Evolutionary conservation across 352 stramenopile species (phyloP), one percentile per base, ranked within the genome.

Genomic region (Blastocystis sp.): DNA sequence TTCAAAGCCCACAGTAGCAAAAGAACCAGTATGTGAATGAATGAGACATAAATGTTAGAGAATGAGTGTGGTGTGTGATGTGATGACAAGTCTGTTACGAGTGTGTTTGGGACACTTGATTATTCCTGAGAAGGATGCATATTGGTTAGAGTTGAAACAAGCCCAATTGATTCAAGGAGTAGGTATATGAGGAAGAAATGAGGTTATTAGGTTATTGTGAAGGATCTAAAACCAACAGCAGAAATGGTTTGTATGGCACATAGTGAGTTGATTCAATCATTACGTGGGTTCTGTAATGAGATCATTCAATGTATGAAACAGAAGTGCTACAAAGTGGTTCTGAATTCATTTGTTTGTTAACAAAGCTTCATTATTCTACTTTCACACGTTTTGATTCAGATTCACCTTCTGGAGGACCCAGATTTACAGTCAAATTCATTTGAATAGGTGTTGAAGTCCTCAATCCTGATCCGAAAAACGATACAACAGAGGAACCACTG

Each of bases 391-490:
- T 61, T 12, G 54, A n/a, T 12, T 61, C 54, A 7, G 54, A 61
- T 32, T 61, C 54, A 32, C 12, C 54, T 32, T 61, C 54, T 9
- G 39, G 39, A 12, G 61, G 19, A 39, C 61, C 35, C n/a, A 77
- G n/a, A 24, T 56, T n/a, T 11, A 77, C 56, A 16, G 65, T 29
- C 3, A 77, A 27, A 51, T 56, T 51, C 37, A 77, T 9, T n/a
- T 77, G 51, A 0, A 77, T 14, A 4, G 21, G 21, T 19, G 16
- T 14, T 4, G 29, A 19, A 21, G 65, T 42, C 16, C 11, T 54
- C 37, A 77, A 51, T 29, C 65, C 65, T 14, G 24, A 42, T n/a
- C 65, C 65, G 54, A 77, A 77, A n/a, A 77, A 77, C 37, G 65
- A 77, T 32, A 46, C 5, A n/a, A 77, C 27, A 27, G 65, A 77